Base-by-base conservation (phyloP, 2,329 filamentous ascomycete genomes). In the Penicillium hesseltinei region DNA sequence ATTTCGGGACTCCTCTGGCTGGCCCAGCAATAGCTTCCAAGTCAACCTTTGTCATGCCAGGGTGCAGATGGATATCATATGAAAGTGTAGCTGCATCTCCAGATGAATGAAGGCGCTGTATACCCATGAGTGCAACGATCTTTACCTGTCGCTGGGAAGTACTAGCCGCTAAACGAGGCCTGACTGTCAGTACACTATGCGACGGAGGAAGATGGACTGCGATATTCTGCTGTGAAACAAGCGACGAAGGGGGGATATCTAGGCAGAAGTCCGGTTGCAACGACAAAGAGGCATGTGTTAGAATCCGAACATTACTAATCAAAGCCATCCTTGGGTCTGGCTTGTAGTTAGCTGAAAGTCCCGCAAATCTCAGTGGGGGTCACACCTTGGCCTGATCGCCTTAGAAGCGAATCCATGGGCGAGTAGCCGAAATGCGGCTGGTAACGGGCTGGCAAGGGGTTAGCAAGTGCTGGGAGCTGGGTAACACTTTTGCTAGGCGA, bases 1-100 rank as follows among this genome's bases (percentile, higher is more conserved):
- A 75, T 59, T 81, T 84, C 68, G 73, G 67, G 31, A 84, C 79
- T 21, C 81, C 83, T 66, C 80, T 84, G 1, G 83, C 84, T 61
- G 90, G 81, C 7, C 87, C 87, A 1, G 89, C 90, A 62, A 92
- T 84, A 57, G 93, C 80, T 66, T 93, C 89, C 8, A 95, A 81
- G 66, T 92, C 88, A 50, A 96, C 83, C 45, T 87, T 83, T 65
- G 94, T 96, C 50, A 91, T 82, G 7, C 91, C 91, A 2, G 84
- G 82, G 27, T 84, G 81, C 29, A 96, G 77, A 51, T 84, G 84
- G 8, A 87, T 82, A 65, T 96, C 92, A 66, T 91, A 96, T 0
- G 89, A 77, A n/a, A 88, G 86, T 61, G 85, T 85, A 58, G 81
- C 79, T 46, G 75, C 80, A 64, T 82, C 79, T 19, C 64, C 61